Base-by-base conservation (phyloP, 192 early-diverging fungal genomes). In the Chytriomyces confervae region DNA sequence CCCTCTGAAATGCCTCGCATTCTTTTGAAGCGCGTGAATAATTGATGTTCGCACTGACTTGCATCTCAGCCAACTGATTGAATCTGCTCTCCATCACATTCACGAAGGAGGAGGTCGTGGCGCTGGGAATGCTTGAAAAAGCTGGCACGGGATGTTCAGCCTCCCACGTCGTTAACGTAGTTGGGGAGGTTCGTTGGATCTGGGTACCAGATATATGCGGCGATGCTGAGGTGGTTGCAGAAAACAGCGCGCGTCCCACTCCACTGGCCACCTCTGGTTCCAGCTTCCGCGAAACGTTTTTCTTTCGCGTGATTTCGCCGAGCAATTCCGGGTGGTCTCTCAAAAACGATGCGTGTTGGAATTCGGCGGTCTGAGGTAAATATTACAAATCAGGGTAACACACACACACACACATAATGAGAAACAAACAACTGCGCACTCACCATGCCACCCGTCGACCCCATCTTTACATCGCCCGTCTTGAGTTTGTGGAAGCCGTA, bases 401-500 rank as follows among this genome's bases (percentile, higher is more conserved):
- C 36, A 36, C 36, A 2, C 36, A 57, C 53, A 57, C 36, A 36
- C 36, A 36, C 2, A 0, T 36, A 36, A 13, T 20, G 13, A 13
- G 51, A 10, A n/a, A 20, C 20, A n/a, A 20, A 27, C 24, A 20
- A 36, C 29, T 45, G 47, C 72, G 45, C 7, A 43, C 2, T 74
- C 62, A 7, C 72, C 61, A 61, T 74, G 62, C 5, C 20, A 44
- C 43, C 10, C 60, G 10, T 7, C 45, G n/a, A n/a, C n/a, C 16
- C 8, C 13, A 23, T 90, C 87, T 20, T 88, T 84, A 23, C 83
- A 78, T 50, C 87, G 88, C 44, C 92, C 83, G 80, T 2, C 36
- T 36, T 36, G 36, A 36, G 36, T 36, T 93, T 94, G 82, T 92
- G 91, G 78, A 94, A 94, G 69, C 89, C 92, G 70, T 93, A 94